Base-by-base conservation (phyloP, 257 asterid species). In the Jasminum sambac region DNA sequence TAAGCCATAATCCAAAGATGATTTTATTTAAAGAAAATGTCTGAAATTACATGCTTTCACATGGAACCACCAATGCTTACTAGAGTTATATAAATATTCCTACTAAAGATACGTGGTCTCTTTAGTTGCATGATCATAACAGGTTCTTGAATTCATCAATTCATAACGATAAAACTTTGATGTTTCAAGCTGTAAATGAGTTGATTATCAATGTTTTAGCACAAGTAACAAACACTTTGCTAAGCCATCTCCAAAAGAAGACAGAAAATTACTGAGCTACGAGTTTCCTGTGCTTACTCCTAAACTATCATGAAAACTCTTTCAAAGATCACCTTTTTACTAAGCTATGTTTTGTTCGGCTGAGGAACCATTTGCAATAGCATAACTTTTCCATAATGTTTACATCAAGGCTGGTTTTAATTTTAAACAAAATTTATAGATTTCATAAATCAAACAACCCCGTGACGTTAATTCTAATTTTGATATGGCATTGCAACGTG, bases 401-500 rank as follows among this genome's bases (percentile, higher is more conserved):
- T 25, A 11, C 14, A 44, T 2, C 19, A 36, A 23, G 19, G 63
- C 58, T 55, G 62, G 34, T 55, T 50, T 63, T 38, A 24, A 39
- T 34, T 21, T 8, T 6, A 59, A 23, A 42, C 40, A 71, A 5
- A 48, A 48, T 61, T 25, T 14, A 68, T n/a, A 40, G 43, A 39
- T 42, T 34, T 21, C 25, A 42, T 25, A 64, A 63, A 44, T 19
- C 16, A 43, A 46, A 44, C 46, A 23, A 34, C 34, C 12, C 12
- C 39, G 17, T 12, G 14, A 25, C 41, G 40, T 30, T 25, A 19
- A 19, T 63, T 14, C 59, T 30, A 41, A 36, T 55, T 12, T 12
- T 0, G 30, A 72, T 69, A 66, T 23, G 21, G 50, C 64, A 69
- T 68, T 64, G 46, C 41, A 50, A 58, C n/a, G 38, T 9, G 48